These are phyloP conservation scores for Linnemannia hyalina DNA, from an alignment of 192 early-diverging fungal species.

Conservation along the genomic window DNA sequence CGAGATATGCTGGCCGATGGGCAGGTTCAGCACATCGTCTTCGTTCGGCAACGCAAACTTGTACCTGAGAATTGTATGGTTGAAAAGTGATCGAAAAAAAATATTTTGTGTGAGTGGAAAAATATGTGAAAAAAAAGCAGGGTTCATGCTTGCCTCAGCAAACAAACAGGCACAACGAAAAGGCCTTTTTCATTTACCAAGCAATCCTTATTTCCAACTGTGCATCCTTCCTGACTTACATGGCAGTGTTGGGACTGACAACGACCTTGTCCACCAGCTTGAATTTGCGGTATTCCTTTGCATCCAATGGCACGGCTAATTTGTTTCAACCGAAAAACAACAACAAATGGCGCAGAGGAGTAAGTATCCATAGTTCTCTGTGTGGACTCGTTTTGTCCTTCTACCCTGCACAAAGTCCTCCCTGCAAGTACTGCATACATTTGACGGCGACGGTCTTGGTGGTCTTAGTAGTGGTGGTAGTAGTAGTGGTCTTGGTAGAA, in stretches of 20 bases:
- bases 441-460: neutral
- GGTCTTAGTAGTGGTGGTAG: neutral
- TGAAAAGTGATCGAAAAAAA: neutral
- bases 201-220: neutral
- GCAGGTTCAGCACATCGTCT: conserved; percentile 82
- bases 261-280: conserved; percentile 82
- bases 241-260: conserved; percentile 88
- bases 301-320: conserved; percentile 67
- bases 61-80: conserved; percentile 67
- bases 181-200: neutral
- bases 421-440: neutral
- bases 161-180: neutral
- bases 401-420: neutral
- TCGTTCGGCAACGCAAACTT: conserved; percentile 83
- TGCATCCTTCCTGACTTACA: conserved; percentile 63
- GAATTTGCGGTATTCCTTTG: conserved; percentile 81
- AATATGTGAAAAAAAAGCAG: neutral
- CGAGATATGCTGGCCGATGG: conserved; percentile 95
- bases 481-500: neutral
- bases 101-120: neutral
- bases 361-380: neutral
- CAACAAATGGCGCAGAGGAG: neutral
- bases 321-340: neutral
- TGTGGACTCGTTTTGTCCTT: neutral
- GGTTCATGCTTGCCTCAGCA: neutral